Evolutionary conservation across 768 basidiomycete genomes (phyloP), one percentile per base, ranked within the genome.

Genomic region (Aureoboletus auriporus): DNA sequence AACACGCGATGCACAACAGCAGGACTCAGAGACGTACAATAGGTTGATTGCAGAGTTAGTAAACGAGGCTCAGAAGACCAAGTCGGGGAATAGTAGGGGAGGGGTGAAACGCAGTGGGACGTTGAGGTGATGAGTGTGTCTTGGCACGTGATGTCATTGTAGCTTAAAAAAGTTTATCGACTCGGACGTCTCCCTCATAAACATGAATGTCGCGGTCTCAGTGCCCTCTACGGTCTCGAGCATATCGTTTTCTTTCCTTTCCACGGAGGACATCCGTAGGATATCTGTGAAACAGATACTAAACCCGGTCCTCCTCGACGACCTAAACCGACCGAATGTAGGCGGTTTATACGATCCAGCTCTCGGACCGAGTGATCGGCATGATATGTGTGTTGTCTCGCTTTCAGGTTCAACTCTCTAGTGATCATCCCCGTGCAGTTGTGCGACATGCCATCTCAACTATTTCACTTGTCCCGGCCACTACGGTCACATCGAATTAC

Each of bases 241-340:
- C 53, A 70, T 97, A 51, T 92, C 93, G 8, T 99, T 99, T 68
- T 93, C 93, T 1, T 95, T 93, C 67, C 82, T 99, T 44, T 82
- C 87, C 13, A 74, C 90, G 12, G 78, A 88, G 57, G 94, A 99
- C 68, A 78, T 97, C 62, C 82, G 88, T 39, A 82, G 87, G 49
- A 92, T 98, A 62, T 95, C 93, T n/a, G 95, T 98, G 62, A 94
- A 96, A 71, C 92, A 96, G 72, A 87, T 98, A 54, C 79, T 92
- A 45, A 98, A 98, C 66, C 89, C 93, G 3, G 77, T 88, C 50
- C 80, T 99, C 36, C 79, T 98, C 55, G 93, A 99, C 72, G 92
- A 95, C 66, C 72, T 97, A 33, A 93, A 94, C 66, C 74, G 89
- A 57, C 96, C 96, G 3, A 98, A 90, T 59, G 73, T 79, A 47